Evolutionary conservation across 176 grass and related monocot genomes (phyloP), one percentile per base, ranked within the genome.

Genomic region (Neostapfia colusana): DNA sequence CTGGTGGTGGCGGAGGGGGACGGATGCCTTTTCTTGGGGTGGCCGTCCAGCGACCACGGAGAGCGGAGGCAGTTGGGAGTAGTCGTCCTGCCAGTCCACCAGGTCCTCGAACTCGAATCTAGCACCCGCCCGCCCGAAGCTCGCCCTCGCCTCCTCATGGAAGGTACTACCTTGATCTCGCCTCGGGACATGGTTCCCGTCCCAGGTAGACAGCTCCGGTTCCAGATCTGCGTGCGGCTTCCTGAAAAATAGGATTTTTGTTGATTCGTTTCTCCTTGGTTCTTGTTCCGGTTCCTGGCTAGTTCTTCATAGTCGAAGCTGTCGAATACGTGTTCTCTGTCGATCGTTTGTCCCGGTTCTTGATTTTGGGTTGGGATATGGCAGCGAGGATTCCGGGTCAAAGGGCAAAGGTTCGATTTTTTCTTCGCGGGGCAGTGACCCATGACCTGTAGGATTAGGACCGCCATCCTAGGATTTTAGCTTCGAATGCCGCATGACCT

Each of bases 1-100:
- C 38, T 17, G 51, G 39, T 62, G 66, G 48, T 38, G 65, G 48
- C 35, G 25, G 76, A 41, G 63, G 49, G 66, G 10, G 53, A 34
- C 77, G 67, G 53, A 71, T 71, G 78, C 61, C 27, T 80, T 71
- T 49, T 80, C 66, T 80, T 37, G 66, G 40, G 20, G 54, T 13
- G 12, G 67, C 40, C 20, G 54, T 71, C 54, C 66, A 44, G 26
- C 42, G 53, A 49, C 63, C 76, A 40, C 21, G 60, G 43, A 24
- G 34, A 24, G 8, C 75, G 45, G 45, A 50, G 56, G 56, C 67
- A 4, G 36, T 74, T 53, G 66, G 38, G 17, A 35, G 4, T 7
- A 40, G 44, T 15, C 10, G 11, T 31, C 37, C 38, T 9, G 28
- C 60, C 24, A 51, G 24, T 43, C 36, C 60, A 74, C 1, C 3